A percentile compares a stretch with the other conserved stretches of the same genome.
Conservation (phyloP, 805 yeast species). For the Starmerella sirachaensis region DNA sequence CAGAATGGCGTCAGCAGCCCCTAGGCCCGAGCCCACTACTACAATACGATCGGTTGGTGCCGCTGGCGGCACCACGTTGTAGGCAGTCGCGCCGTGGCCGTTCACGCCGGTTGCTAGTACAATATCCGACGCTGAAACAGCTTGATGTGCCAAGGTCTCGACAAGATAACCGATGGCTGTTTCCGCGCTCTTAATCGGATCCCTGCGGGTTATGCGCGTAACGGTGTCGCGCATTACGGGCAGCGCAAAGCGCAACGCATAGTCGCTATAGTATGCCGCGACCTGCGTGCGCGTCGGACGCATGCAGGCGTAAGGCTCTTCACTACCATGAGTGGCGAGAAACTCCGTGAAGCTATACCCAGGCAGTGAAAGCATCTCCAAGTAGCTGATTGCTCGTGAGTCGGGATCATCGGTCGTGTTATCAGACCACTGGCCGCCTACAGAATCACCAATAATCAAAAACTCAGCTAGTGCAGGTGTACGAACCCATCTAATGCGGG, state of each 20-base stretch:
- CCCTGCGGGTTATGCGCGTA: background rate
- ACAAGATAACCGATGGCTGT: slow-evolving; percentile 65
- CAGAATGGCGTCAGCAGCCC: slow-evolving; percentile 29
- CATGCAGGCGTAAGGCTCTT: slow-evolving; percentile 15
- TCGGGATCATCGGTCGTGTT: slow-evolving; percentile 13
- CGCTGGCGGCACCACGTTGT: slow-evolving; percentile 10
- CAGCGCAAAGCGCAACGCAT: slow-evolving; percentile 23
- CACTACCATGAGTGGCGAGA: slow-evolving; percentile 9
- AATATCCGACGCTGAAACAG: too few relatives aligned
- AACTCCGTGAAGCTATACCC: slow-evolving; percentile 24
- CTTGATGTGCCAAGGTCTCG: too few relatives aligned
- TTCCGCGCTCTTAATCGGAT: too few relatives aligned
- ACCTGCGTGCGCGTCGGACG: slow-evolving; percentile 26
- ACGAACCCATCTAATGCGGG: slow-evolving; percentile 24
- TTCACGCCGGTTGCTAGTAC: slow-evolving; percentile 5
- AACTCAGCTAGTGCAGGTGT: slow-evolving; percentile 17
- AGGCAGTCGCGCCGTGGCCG: slow-evolving; percentile 5
- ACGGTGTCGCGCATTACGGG: slow-evolving; percentile 17
- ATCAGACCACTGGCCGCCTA: slow-evolving; percentile 29
- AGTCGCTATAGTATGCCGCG: slow-evolving; percentile 23
- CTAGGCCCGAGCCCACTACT: slow-evolving; percentile 28
- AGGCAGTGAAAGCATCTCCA: slow-evolving; percentile 29
- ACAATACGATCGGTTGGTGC: slow-evolving; percentile 11
- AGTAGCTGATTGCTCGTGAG: slow-evolving; percentile 23
- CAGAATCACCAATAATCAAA: slow-evolving; percentile 22